Conservation (phyloP, 495 filamentous ascomycete genomes). For the Penicillium daleae region DNA sequence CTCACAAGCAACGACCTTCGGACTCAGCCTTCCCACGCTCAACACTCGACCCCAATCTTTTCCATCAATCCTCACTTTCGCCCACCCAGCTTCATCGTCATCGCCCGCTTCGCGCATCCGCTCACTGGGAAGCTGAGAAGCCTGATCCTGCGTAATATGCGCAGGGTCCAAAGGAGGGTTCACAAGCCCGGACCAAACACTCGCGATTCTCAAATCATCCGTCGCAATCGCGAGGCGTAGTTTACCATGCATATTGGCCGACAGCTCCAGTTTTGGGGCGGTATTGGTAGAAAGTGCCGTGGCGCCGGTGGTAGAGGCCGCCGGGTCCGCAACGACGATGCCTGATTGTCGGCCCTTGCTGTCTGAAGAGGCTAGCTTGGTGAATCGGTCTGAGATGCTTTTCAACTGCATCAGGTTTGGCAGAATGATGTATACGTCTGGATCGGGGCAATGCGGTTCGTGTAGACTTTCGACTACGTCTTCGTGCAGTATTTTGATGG, state of each 20-base stretch:
- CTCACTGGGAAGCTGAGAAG: slow-evolving; percentile 74
- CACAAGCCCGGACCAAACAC: slow-evolving; percentile 76
- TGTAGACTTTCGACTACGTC: slow-evolving; percentile 81
- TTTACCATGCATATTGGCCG: slow-evolving; percentile 90
- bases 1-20: slow-evolving; percentile 86
- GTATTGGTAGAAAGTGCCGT: slow-evolving; percentile 30
- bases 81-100: slow-evolving; percentile 72
- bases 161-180: slow-evolving; percentile 83
- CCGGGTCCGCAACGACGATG: slow-evolving; percentile 19
- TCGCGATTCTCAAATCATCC: slow-evolving; percentile 79
- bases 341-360: slow-evolving; percentile 30
- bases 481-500: slow-evolving; percentile 83
- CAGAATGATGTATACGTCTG: slow-evolving; percentile 91
- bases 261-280: slow-evolving; percentile 72
- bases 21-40: slow-evolving; percentile 85
- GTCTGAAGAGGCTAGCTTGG: slow-evolving; percentile 63
- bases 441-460: slow-evolving; percentile 87
- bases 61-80: slow-evolving; percentile 85
- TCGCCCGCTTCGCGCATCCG: slow-evolving; percentile 58
- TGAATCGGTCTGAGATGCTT: slow-evolving; percentile 90
- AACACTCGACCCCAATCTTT: slow-evolving; percentile 89
- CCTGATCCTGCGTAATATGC: slow-evolving; percentile 65
- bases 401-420: slow-evolving; percentile 84
- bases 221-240: slow-evolving; percentile 75
- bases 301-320: slow-evolving; percentile 17